Conservation (phyloP, 805 yeast species). For the Ogataea haglerorum region DNA sequence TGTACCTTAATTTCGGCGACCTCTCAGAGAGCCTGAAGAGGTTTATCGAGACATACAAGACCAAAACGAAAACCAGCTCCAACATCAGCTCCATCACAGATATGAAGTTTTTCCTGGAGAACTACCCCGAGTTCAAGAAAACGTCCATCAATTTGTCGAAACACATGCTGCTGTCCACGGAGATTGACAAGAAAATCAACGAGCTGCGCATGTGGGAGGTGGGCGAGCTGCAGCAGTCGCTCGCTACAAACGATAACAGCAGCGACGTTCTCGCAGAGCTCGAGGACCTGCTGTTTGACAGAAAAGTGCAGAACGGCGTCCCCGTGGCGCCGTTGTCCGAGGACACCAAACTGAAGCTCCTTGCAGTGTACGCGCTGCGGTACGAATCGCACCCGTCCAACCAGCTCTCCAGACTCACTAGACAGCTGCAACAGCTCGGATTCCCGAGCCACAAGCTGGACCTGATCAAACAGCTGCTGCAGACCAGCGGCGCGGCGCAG, state of each 20-base stretch:
- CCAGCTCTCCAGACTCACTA: slow-evolving; percentile 38
- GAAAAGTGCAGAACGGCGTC: slow-evolving; percentile 19
- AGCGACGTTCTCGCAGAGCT: slow-evolving; percentile 59
- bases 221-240: slow-evolving; percentile 85
- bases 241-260: slow-evolving; percentile 56
- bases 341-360: slow-evolving; percentile 63
- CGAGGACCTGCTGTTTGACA: slow-evolving; percentile 47
- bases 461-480: slow-evolving; percentile 45
- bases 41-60: slow-evolving; percentile 78
- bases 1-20: slow-evolving; percentile 93
- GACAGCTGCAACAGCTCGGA: slow-evolving; percentile 36
- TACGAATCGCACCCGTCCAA: slow-evolving; percentile 54
- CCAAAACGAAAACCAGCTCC: slow-evolving; percentile 70
- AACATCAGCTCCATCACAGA: slow-evolving; percentile 79
- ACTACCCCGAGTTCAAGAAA: slow-evolving; percentile 90
- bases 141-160: slow-evolving; percentile 85
- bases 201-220: slow-evolving; percentile 69
- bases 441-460: slow-evolving; percentile 36
- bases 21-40: slow-evolving; percentile 82
- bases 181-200: slow-evolving; percentile 73
- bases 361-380: slow-evolving; percentile 69
- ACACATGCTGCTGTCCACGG: slow-evolving; percentile 87
- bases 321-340: slow-evolving; percentile 39
- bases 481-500: slow-evolving; percentile 40
- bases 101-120: slow-evolving; percentile 85